Evolutionary conservation across 495 filamentous ascomycete genomes (phyloP).

Genomic region (Hyaloscypha variabilis): DNA sequence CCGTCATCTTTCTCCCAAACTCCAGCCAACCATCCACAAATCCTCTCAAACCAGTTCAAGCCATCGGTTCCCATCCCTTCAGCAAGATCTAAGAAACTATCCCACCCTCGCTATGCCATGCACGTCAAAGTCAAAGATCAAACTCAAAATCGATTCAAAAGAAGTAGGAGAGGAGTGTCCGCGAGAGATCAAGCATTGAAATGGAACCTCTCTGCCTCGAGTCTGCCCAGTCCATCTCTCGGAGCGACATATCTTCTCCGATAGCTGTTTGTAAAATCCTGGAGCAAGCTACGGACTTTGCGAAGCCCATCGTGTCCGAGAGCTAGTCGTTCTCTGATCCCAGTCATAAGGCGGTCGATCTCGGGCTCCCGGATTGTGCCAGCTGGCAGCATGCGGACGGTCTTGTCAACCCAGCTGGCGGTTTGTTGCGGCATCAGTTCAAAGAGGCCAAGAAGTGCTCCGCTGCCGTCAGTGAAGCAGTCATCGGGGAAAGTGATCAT

Average conservation of each 20-base stretch:
- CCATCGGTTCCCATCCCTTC: background rate
- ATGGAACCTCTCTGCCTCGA: conserved; percentile 84
- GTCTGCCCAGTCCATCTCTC: conserved; percentile 81
- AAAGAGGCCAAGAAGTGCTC: conserved; percentile 86
- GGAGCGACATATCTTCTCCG: conserved; percentile 91
- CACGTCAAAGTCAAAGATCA: conserved; percentile 7
- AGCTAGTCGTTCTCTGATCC: conserved; percentile 68
- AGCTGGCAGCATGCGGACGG: conserved; percentile 78
- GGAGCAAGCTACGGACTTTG: conserved; percentile 81
- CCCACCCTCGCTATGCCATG: conserved; percentile 29
- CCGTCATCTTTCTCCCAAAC: background rate
- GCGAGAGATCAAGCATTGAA: conserved; percentile 49
- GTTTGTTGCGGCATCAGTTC: conserved; percentile 81
- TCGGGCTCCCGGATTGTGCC: conserved; percentile 71
- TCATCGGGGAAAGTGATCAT: conserved; percentile 97
- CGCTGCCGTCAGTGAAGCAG: conserved; percentile 91
- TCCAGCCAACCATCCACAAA: conserved; percentile 9
- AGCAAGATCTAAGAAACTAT: background rate
- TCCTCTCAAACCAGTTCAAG: background rate
- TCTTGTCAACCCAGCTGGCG: conserved; percentile 76
- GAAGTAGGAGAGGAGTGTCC: background rate
- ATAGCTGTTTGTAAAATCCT: conserved; percentile 96
- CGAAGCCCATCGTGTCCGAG: conserved; percentile 66
- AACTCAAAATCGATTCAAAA: background rate
- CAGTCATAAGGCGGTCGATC: conserved; percentile 64